Conservation (phyloP, 208 protist genomes). For the Trichomonas vaginalis region DNA sequence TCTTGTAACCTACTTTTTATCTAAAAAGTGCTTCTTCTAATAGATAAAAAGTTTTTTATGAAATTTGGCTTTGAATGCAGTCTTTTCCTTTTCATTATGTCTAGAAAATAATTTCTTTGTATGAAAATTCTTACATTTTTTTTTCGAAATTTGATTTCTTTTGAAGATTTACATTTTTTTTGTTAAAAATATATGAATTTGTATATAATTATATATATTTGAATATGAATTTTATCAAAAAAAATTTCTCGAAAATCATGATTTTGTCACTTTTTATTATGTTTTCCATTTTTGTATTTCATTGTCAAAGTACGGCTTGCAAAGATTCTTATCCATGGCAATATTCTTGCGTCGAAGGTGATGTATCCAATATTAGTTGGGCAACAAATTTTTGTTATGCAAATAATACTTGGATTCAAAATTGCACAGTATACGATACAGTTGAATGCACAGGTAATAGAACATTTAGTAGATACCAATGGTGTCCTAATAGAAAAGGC, state of each 20-base stretch:
- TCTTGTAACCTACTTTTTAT: no score
- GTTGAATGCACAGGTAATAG: neutral
- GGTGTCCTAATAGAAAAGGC: neutral
- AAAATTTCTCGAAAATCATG: no score
- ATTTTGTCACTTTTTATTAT: no score
- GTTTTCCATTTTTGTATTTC: no score
- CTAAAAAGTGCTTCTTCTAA: neutral
- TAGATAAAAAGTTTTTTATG: neutral
- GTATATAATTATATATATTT: no score
- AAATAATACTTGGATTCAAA: constrained; percentile 1
- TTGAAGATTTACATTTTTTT: neutral
- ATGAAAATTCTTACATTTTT: neutral
- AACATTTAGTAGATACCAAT: neutral
- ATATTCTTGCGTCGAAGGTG: neutral
- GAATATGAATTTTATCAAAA: no score
- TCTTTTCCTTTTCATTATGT: neutral
- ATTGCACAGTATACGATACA: neutral
- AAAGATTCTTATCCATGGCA: neutral
- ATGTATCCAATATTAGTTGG: neutral
- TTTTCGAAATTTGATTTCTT: neutral
- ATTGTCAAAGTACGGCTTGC: no score
- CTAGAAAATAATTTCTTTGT: neutral
- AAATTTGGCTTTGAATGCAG: neutral
- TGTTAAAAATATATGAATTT: neutral
- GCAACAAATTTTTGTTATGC: neutral